Conservation (phyloP, 495 filamentous ascomycete genomes). For the Lophiotrema nucula region DNA sequence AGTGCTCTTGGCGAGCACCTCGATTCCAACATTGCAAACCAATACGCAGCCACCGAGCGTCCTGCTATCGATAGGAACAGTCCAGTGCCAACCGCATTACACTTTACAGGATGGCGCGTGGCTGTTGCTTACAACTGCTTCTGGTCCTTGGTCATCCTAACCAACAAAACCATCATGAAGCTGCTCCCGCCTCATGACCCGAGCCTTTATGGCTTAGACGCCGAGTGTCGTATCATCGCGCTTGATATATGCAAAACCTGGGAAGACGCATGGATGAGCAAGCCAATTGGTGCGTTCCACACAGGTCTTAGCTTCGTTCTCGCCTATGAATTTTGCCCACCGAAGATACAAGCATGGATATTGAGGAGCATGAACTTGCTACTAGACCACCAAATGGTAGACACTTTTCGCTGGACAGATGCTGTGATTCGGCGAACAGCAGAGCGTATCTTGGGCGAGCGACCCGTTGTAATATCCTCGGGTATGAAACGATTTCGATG, state of each 20-base stretch:
- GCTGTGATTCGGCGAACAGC: neutral
- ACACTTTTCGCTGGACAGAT: slow-evolving; percentile 15
- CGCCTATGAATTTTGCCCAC: slow-evolving; percentile 20
- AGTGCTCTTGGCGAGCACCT: slow-evolving; percentile 2
- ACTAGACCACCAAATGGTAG: slow-evolving; percentile 19
- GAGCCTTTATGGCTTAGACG: slow-evolving; percentile 3
- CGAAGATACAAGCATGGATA: slow-evolving; percentile 15
- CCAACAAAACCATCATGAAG: slow-evolving; percentile 23
- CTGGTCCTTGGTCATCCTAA: slow-evolving; percentile 27
- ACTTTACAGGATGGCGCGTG: slow-evolving; percentile 24
- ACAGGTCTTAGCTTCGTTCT: slow-evolving; percentile 22
- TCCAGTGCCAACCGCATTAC: slow-evolving; percentile 14
- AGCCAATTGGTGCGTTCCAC: slow-evolving; percentile 28
- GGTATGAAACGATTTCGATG: neutral
- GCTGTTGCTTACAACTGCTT: slow-evolving; percentile 27
- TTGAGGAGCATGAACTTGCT: slow-evolving; percentile 16
- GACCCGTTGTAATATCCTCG: neutral
- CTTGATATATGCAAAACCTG: slow-evolving; percentile 27
- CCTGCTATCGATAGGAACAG: slow-evolving; percentile 6
- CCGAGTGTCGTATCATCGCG: slow-evolving; percentile 15
- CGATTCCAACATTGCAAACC: slow-evolving; percentile 4
- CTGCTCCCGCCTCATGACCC: slow-evolving; percentile 12
- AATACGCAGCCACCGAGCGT: slow-evolving; percentile 10
- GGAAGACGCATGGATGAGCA: slow-evolving; percentile 28
- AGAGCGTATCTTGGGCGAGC: neutral